Evolutionary conservation across 2,329 filamentous ascomycete species (phyloP).

Genomic region (Trichothecium roseum): DNA sequence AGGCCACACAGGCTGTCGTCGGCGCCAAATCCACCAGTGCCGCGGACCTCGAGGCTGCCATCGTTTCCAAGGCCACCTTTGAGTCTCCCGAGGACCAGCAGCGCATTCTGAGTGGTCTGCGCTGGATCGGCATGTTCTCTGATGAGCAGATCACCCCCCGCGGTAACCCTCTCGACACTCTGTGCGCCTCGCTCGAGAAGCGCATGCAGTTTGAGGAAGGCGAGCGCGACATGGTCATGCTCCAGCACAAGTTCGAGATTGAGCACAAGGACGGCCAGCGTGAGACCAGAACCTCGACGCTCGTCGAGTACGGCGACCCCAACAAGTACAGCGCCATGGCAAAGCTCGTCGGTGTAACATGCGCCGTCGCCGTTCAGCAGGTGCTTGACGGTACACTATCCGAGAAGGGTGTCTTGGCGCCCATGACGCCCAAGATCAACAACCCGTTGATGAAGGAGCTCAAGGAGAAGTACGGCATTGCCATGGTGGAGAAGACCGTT

Average conservation of each 20-base stretch:
- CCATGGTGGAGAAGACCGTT: constrained; percentile 3
- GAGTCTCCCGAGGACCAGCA: constrained; percentile 55
- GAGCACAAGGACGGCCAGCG: constrained; percentile 69
- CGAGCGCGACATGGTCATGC: constrained; percentile 75
- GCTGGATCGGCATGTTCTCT: constrained; percentile 62
- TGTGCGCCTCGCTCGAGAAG: constrained; percentile 78
- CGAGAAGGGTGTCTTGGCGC: constrained; percentile 66
- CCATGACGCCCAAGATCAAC: constrained; percentile 62
- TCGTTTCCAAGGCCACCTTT: constrained; percentile 69
- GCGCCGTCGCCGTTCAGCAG: constrained; percentile 57
- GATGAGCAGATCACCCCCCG: constrained; percentile 58
- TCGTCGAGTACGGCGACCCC: constrained; percentile 73
- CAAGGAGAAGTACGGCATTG: constrained; percentile 36
- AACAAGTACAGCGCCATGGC: constrained; percentile 78
- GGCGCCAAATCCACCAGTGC: constrained; percentile 55
- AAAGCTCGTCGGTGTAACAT: constrained; percentile 65
- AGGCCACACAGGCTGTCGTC: constrained; percentile 70
- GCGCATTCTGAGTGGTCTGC: constrained; percentile 59
- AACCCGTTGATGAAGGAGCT: constrained; percentile 67
- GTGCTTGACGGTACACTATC: constrained; percentile 65
- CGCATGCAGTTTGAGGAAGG: constrained; percentile 82
- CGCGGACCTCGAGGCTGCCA: constrained; percentile 60
- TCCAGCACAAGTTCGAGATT: constrained; percentile 77
- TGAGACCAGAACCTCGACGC: constrained; percentile 70
- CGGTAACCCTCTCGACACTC: constrained; percentile 78